Conservation (phyloP, 768 basidiomycete genomes). For the Plicaturopsis crispa region DNA sequence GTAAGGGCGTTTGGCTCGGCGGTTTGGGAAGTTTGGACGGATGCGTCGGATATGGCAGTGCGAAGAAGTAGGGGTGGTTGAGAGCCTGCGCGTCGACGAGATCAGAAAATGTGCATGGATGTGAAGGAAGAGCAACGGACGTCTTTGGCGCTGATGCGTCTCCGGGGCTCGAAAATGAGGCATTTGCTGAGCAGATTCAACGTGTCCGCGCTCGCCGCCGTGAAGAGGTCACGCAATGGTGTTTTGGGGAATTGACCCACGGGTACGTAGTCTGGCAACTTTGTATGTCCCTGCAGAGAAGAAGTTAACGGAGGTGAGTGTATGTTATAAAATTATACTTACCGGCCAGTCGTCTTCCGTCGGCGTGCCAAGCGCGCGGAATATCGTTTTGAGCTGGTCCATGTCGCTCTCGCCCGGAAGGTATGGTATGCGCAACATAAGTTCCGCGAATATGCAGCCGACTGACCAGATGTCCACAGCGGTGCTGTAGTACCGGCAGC, state of each 20-base stretch:
- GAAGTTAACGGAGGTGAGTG: neutral
- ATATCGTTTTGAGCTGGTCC: conserved; percentile 93
- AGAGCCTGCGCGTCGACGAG: conserved; percentile 51
- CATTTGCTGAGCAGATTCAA: conserved; percentile 77
- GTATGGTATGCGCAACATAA: conserved; percentile 94
- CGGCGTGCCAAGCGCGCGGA: conserved; percentile 91
- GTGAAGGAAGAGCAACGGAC: conserved; percentile 32
- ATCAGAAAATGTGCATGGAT: conserved; percentile 3
- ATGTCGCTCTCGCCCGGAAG: conserved; percentile 93
- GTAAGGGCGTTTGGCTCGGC: conserved; percentile 30
- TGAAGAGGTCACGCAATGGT: conserved; percentile 75
- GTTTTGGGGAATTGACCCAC: conserved; percentile 83
- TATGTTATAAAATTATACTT: conserved; percentile 18
- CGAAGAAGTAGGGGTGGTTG: conserved; percentile 79
- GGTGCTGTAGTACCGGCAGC: conserved; percentile 83
- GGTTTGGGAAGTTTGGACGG: conserved; percentile 86
- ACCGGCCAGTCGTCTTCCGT: conserved; percentile 98
- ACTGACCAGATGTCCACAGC: conserved; percentile 97
- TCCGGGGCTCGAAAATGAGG: conserved; percentile 79
- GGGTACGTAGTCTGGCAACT: conserved; percentile 83
- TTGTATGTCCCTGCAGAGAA: conserved; percentile 69
- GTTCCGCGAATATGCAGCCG: conserved; percentile 95
- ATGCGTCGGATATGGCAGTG: conserved; percentile 80
- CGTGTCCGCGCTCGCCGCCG: conserved; percentile 81
- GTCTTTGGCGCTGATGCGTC: conserved; percentile 72